Base-by-base conservation (phyloP, 371 early-diverging fungal genomes). In the Apophysomyces variabilis region DNA sequence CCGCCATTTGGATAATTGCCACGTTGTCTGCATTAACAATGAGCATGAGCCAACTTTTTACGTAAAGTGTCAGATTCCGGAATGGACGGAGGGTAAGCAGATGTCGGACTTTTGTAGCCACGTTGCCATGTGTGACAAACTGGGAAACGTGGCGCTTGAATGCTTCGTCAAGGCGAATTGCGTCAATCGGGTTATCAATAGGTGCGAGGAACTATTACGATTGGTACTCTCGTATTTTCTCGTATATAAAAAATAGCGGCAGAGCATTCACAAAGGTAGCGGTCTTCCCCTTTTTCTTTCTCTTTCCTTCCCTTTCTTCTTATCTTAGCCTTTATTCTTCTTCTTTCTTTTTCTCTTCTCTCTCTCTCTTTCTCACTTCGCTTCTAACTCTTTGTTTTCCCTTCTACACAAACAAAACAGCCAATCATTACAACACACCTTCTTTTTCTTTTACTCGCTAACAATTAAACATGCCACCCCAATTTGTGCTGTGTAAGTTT, bases 401-500 rank as follows among this genome's bases (percentile, higher is more conserved):
- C 16, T 50, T 50, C 21, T 50, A 8, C 54, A 26, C 9, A 21
- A 16, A 50, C 16, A 26, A 50, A 50, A 18, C 21, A 47, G 9
- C 21, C 54, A 26, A 50, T 50, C 54, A 50, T 50, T 50, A 45
- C 43, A 13, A 43, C 35, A 14, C 45, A 4, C 61, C 14, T 43
- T 32, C 26, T 43, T 60, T 41, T 39, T 32, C 43, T 43, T 37
- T 32, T 44, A 9, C 37, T 39, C 36, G 1, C 21, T 45, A 9
- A 46, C 61, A 9, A 16, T 45, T 13, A 14, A 60, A 32, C 56
- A 60, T 61, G 68, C 21, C 68, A 1, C 16, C 58, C 8, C 14
- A 60, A 18, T 68, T 68, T 45, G 58, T 64, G 7, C 21, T 68
- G 14, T 46, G 68, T 68, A 59, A 68, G 68, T 64, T 41, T 4